Conservation (phyloP, 208 protist genomes). For the Acanthamoeba pearcei region DNA sequence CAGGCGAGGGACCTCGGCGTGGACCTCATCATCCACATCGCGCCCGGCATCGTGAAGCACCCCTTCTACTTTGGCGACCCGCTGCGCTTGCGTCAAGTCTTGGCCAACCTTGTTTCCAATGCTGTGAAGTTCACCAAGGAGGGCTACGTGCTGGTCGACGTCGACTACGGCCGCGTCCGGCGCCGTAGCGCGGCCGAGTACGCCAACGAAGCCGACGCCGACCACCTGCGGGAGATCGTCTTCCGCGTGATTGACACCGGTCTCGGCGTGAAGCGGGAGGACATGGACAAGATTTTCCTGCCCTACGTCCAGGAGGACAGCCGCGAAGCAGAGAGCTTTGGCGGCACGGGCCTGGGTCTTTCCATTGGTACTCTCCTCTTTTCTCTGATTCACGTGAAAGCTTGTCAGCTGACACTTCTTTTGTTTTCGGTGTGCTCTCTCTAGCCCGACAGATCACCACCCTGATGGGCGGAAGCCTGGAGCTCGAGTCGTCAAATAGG, state of each 20-base stretch:
- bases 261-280: slow-evolving; percentile 26
- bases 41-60: slow-evolving; percentile 23
- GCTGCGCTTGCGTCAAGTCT: slow-evolving; percentile 5
- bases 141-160: slow-evolving; percentile 55
- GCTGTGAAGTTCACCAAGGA: slow-evolving; percentile 62
- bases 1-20: slow-evolving; percentile 12
- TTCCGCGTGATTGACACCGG: slow-evolving; percentile 62
- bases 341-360: slow-evolving; percentile 29
- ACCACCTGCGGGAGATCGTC: slow-evolving; percentile 11
- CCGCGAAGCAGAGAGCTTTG: slow-evolving; percentile 22
- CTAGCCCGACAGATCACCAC: slow-evolving; percentile 39
- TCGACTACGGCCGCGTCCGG: slow-evolving; percentile 39
- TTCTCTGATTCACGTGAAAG: neutral
- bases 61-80: slow-evolving; percentile 54
- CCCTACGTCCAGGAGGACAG: slow-evolving; percentile 48
- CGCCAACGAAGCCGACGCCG: neutral
- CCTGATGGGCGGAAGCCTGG: slow-evolving; percentile 26
- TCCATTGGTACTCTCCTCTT: slow-evolving; percentile 13
- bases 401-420: neutral
- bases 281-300: slow-evolving; percentile 33
- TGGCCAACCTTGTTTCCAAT: slow-evolving; percentile 32
- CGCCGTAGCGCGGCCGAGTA: neutral
- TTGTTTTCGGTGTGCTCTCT: neutral
- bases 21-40: slow-evolving; percentile 44
- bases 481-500: slow-evolving; percentile 24